phyloP scores from a whole-genome alignment of 208 protist species.

The Leishmania braziliensis region DNA sequence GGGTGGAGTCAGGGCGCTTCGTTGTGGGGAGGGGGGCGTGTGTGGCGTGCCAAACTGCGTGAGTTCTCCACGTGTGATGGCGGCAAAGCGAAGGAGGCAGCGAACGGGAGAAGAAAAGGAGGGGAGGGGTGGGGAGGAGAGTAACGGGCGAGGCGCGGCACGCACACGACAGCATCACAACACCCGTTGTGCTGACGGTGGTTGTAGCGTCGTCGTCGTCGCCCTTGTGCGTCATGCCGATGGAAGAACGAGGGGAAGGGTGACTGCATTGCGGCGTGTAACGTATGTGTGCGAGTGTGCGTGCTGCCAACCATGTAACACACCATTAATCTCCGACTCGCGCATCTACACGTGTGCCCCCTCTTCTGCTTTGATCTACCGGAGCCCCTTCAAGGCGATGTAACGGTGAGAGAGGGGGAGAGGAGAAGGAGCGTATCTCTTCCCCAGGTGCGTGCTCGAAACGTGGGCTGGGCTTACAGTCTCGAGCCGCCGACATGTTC shows the following conservation, averaged over 20 bases:
- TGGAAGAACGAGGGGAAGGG: neutral
- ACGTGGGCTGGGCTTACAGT: neutral
- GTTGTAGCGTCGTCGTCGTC: neutral
- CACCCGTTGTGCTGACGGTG: neutral
- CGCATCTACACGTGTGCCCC: neutral
- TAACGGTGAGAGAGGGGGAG: neutral
- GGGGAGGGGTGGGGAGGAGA: neutral
- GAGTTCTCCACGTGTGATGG: too few species aligned
- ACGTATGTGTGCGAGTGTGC: neutral
- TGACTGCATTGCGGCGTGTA: neutral
- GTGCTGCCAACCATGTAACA: neutral
- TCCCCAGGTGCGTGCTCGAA: neutral
- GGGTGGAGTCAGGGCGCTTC: too few species aligned
- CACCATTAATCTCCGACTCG: neutral
- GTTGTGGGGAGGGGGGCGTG: too few species aligned
- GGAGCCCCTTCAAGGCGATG: neutral
- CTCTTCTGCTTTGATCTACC: neutral
- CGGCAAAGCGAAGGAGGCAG: too few species aligned
- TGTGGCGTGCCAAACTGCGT: too few species aligned
- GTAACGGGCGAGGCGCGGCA: neutral
- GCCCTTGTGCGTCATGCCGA: neutral
- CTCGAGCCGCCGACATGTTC: neutral
- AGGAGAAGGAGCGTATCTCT: neutral
- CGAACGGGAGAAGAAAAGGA: neutral
- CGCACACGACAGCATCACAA: neutral